These are phyloP conservation scores for Comarum palustre DNA, from an alignment of 306 rosid genomes.

Conservation along the genomic window DNA sequence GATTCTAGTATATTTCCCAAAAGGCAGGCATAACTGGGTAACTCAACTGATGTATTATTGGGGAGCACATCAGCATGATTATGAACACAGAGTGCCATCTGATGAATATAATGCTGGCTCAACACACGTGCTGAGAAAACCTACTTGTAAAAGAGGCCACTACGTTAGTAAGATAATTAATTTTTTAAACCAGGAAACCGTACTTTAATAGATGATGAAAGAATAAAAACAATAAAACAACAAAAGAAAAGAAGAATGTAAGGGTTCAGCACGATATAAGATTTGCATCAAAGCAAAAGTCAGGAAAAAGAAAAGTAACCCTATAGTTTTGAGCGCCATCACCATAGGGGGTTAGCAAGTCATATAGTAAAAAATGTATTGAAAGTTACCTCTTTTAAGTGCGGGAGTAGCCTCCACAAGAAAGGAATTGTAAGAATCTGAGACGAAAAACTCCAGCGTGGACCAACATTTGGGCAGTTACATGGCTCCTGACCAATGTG, in stretches of 20 bases:
- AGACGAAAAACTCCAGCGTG: conserved; percentile 70
- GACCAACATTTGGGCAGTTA: conserved; percentile 52
- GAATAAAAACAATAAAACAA: background rate
- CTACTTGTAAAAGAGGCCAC: conserved; percentile 39
- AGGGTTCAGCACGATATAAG: background rate
- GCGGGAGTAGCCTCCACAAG: conserved; percentile 74
- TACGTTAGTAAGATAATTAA: background rate
- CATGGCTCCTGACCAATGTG: conserved; percentile 81
- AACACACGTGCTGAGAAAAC: conserved; percentile 53
- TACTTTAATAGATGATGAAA: background rate
- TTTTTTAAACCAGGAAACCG: conserved; percentile 6
- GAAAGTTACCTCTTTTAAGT: conserved; percentile 64
- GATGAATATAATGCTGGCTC: conserved; percentile 71
- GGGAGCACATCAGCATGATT: conserved; percentile 64
- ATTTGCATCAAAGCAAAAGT: background rate
- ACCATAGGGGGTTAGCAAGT: background rate
- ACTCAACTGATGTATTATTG: conserved; percentile 59
- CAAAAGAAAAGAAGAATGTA: background rate
- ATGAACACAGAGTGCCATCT: conserved; percentile 68
- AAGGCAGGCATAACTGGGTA: conserved; percentile 91
- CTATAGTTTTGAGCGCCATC: conserved; percentile 10
- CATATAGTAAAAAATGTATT: background rate
- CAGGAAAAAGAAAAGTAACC: background rate
- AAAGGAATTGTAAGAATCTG: conserved; percentile 90
- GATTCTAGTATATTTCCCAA: conserved; percentile 88